A percentile compares a stretch with the other conserved stretches of the same genome.
Evolutionary conservation across 1,284 basidiomycete species (phyloP).

Genomic region (Moesziomyces sp.): DNA sequence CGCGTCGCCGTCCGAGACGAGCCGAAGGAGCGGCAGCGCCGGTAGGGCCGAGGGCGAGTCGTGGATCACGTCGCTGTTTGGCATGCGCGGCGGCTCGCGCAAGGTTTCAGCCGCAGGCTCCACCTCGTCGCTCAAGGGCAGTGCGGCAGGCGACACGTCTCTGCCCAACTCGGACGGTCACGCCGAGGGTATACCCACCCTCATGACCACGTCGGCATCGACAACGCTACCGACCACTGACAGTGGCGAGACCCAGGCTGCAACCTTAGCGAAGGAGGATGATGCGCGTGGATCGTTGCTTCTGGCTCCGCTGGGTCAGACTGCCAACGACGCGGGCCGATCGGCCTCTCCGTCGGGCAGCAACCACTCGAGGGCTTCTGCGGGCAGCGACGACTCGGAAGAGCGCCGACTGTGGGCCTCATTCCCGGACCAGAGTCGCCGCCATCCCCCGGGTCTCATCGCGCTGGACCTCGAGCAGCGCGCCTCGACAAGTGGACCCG

Average conservation of each 20-base stretch:
- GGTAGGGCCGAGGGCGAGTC: slow-evolving; percentile 20
- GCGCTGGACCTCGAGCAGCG: slow-evolving; percentile 52
- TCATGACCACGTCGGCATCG: slow-evolving; percentile 30
- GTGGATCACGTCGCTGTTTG: slow-evolving; percentile 29
- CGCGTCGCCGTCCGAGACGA: slow-evolving; percentile 20
- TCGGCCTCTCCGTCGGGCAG: slow-evolving; percentile 25
- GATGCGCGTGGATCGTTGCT: slow-evolving; percentile 9
- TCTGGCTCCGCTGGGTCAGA: slow-evolving; percentile 12
- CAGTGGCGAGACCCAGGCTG: slow-evolving; percentile 11
- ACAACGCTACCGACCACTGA: slow-evolving; percentile 17
- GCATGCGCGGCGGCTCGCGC: slow-evolving; percentile 4
- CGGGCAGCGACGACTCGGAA: slow-evolving; percentile 44
- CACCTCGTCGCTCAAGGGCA: slow-evolving; percentile 7
- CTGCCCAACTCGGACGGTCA: neutral
- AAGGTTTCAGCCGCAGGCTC: slow-evolving; percentile 1
- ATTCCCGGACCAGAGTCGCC: slow-evolving; percentile 52
- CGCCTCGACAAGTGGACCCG: slow-evolving; percentile 2
- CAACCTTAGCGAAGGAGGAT: neutral
- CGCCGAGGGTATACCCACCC: slow-evolving; percentile 3
- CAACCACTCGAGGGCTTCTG: slow-evolving; percentile 15
- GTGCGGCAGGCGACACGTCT: neutral
- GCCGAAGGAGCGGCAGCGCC: slow-evolving; percentile 18
- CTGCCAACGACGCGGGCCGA: neutral
- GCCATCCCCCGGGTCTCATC: slow-evolving; percentile 54
- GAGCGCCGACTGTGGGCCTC: slow-evolving; percentile 51